These are phyloP conservation scores for Amphicarpaea edgeworthii DNA, from an alignment of 306 rosid species.

Conservation along the genomic window DNA sequence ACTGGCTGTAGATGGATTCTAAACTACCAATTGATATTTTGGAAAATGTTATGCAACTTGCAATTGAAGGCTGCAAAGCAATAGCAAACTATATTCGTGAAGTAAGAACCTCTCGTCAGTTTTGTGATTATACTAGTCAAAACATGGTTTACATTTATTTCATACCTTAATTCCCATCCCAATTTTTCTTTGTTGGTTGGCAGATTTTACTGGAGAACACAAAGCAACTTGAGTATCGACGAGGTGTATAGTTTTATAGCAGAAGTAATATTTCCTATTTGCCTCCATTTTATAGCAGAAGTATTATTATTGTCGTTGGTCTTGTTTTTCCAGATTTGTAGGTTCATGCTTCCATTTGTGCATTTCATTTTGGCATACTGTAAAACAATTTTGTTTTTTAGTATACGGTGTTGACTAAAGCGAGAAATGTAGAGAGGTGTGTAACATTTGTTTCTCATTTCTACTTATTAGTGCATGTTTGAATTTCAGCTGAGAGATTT, in stretches of 20 bases:
- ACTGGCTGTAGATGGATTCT: constrained; percentile 78
- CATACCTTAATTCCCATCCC: background rate
- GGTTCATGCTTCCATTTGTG: constrained; percentile 4
- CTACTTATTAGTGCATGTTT: too few species aligned
- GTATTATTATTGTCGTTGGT: constrained; percentile 5
- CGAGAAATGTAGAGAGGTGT: background rate
- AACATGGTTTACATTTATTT: constrained; percentile 31
- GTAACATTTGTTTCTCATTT: too few species aligned
- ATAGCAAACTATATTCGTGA: constrained; percentile 78
- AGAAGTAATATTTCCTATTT: constrained; percentile 21
- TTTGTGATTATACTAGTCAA: constrained; percentile 11
- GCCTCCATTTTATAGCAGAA: constrained; percentile 1
- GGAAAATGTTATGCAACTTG: constrained; percentile 87
- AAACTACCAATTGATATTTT: constrained; percentile 82
- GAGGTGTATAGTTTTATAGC: constrained; percentile 56
- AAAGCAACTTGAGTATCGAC: constrained; percentile 71
- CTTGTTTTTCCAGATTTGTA: constrained; percentile 10
- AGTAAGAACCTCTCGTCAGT: constrained; percentile 50
- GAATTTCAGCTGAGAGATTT: too few species aligned
- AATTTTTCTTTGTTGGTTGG: constrained; percentile 46
- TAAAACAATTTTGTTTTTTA: background rate
- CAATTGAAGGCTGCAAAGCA: constrained; percentile 94
- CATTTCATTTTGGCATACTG: background rate
- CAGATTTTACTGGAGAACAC: constrained; percentile 81
- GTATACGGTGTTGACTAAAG: constrained; percentile 5